Base-by-base conservation (phyloP, 345 rosid species). In the Dovyalis caffra region DNA sequence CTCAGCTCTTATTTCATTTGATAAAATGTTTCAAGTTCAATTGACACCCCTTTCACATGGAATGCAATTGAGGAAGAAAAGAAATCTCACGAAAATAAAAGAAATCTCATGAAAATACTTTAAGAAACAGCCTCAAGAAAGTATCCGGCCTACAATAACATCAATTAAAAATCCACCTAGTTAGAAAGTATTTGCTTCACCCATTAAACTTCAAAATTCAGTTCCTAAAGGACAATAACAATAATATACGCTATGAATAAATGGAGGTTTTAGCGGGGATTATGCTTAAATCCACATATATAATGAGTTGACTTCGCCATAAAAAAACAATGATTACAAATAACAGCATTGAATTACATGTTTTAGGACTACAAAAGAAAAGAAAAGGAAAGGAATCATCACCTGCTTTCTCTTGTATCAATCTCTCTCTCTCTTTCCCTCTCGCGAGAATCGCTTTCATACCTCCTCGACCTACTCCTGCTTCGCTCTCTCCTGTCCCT, bases 381-480 rank as follows among this genome's bases (percentile, higher is more conserved):
- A 58, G 18, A 25, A 26, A 25, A 47, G 5, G 6, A 20, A 67
- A 21, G 26, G 28, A 34, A 64, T 2, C 21, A 60, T 8, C 71
- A 87, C 90, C 92, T 87, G 87, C 80, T 86, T 20, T 89, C 93
- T 53, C 88, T 74, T 67, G 58, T 57, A 51, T 85, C 93, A 12
- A 82, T 28, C 49, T 86, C 87, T 3, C 86, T 74, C 31, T 86
- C 92, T 49, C 71, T 81, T 45, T 83, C 90, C 10, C 28, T 80
- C 9, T 72, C 75, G 8, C 35, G 79, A 47, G 21, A 16, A 64
- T 37, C 77, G 31, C 38, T 78, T 47, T 71, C 89, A 28, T 66
- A 74, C 82, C 84, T 85, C 84, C 75, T 81, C 21, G 77, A 74
- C 71, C 64, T 34, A 26, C 77, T 74, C 70, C 10, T 49, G 33